phyloP scores from a whole-genome alignment of 345 rosid species.

The Salix suchowensis region DNA sequence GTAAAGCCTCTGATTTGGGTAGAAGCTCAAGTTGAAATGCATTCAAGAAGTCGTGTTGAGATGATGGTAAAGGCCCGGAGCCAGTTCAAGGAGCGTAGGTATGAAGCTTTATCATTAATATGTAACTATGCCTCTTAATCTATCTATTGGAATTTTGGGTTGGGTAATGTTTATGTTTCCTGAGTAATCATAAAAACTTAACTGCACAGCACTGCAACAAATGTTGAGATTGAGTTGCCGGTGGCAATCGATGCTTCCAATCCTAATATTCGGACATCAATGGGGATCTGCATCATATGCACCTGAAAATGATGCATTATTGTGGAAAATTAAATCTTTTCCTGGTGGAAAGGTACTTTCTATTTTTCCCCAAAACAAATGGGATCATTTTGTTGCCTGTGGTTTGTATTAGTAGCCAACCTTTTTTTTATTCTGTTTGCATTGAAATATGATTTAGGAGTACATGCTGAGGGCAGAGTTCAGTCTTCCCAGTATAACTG shows the following conservation, averaged over 20 bases:
- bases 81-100: slow-evolving; percentile 96
- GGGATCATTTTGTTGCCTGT: neutral
- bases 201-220: slow-evolving; percentile 55
- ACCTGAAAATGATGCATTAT: slow-evolving; percentile 69
- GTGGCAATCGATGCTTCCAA: slow-evolving; percentile 82
- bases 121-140: neutral
- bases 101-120: neutral
- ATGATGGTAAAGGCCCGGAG: slow-evolving; percentile 85
- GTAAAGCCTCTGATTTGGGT: slow-evolving; percentile 95
- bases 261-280: slow-evolving; percentile 80
- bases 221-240: slow-evolving; percentile 63
- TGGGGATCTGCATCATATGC: slow-evolving; percentile 92
- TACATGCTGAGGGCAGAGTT: slow-evolving; percentile 85
- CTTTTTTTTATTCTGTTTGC: neutral
- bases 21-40: slow-evolving; percentile 87
- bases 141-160: neutral
- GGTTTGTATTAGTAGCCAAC: neutral
- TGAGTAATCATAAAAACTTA: neutral
- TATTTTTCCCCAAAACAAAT: too few species aligned
- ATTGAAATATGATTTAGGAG: slow-evolving; percentile 37
- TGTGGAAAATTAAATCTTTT: slow-evolving; percentile 76
- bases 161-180: neutral
- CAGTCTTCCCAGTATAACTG: slow-evolving; percentile 66
- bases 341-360: slow-evolving; percentile 72
- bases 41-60: slow-evolving; percentile 89